These are phyloP conservation scores for Bretziella fagacearum DNA, from an alignment of 2,329 filamentous ascomycete genomes.

Conservation along the genomic window DNA sequence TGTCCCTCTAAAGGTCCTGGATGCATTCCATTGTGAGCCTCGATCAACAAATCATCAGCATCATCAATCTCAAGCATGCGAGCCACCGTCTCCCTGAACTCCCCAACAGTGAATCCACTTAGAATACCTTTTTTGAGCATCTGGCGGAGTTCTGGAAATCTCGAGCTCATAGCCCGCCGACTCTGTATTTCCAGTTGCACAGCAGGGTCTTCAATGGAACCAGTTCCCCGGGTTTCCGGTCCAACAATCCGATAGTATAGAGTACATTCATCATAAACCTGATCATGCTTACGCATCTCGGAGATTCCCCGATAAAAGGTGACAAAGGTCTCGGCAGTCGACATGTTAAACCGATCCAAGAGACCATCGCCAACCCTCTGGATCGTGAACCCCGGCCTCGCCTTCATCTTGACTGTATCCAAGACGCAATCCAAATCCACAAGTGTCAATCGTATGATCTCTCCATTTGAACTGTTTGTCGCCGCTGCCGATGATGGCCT, in stretches of 20 bases:
- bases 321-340: constrained; percentile 8
- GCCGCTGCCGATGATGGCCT: constrained; percentile 12
- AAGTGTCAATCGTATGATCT: constrained; percentile 4
- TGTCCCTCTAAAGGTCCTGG: constrained; percentile 11
- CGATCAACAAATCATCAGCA: constrained; percentile 8
- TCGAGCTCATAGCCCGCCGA: neutral
- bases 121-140: neutral
- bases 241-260: constrained; percentile 10
- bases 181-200: neutral
- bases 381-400: constrained; percentile 1
- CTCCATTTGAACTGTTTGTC: constrained; percentile 12
- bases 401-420: constrained; percentile 4
- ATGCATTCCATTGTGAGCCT: constrained; percentile 12
- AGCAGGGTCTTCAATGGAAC: neutral
- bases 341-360: constrained; percentile 1
- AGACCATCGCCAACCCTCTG: constrained; percentile 5
- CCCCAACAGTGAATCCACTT: constrained; percentile 2
- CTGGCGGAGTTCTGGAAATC: neutral
- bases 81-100: constrained; percentile 5
- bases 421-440: constrained; percentile 8
- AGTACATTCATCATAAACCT: constrained; percentile 6
- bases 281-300: constrained; percentile 6
- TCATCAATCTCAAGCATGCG: constrained; percentile 8
- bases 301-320: constrained; percentile 7
- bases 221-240: neutral